phyloP scores from a whole-genome alignment of 2,329 filamentous ascomycete genomes.

The Knoxdaviesia capensis region DNA sequence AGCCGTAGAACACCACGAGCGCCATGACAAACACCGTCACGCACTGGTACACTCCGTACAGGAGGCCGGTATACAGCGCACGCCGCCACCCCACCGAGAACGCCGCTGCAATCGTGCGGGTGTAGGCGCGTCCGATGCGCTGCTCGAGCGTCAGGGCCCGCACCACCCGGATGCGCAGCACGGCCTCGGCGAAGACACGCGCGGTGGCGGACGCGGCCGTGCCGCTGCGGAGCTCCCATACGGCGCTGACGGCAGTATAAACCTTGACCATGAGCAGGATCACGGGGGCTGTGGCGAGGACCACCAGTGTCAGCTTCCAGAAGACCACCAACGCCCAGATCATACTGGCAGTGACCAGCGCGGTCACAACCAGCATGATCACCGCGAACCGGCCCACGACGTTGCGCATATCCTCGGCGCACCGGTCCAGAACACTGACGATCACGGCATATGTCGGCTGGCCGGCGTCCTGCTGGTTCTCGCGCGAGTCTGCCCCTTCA shows the following conservation, averaged over 20 bases:
- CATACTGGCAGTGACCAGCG: conserved; percentile 50
- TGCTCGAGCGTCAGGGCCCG: conserved; percentile 52
- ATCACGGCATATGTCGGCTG: conserved; percentile 20
- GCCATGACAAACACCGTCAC: conserved; percentile 53
- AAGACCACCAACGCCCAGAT: conserved; percentile 54
- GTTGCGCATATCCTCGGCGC: conserved; percentile 74
- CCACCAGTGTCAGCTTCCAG: conserved; percentile 67
- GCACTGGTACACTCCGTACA: conserved; percentile 63
- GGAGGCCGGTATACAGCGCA: conserved; percentile 43
- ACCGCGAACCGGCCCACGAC: conserved; percentile 61
- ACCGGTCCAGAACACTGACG: conserved; percentile 54
- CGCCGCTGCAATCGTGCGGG: conserved; percentile 24
- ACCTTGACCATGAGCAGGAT: conserved; percentile 44
- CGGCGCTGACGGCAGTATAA: conserved; percentile 43
- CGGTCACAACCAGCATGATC: conserved; percentile 41
- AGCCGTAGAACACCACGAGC: conserved; percentile 69
- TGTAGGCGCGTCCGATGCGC: conserved; percentile 48
- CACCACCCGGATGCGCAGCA: conserved; percentile 62
- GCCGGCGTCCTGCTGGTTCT: not conserved
- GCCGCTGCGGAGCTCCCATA: conserved; percentile 50
- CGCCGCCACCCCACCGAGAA: conserved; percentile 43
- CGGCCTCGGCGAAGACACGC: conserved; percentile 48
- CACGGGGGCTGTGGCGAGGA: conserved; percentile 46
- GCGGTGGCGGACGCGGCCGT: conserved; percentile 28
- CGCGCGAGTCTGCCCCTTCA: not conserved